Conservation (phyloP, 1,139 yeast species). For the Candida sp. region DNA sequence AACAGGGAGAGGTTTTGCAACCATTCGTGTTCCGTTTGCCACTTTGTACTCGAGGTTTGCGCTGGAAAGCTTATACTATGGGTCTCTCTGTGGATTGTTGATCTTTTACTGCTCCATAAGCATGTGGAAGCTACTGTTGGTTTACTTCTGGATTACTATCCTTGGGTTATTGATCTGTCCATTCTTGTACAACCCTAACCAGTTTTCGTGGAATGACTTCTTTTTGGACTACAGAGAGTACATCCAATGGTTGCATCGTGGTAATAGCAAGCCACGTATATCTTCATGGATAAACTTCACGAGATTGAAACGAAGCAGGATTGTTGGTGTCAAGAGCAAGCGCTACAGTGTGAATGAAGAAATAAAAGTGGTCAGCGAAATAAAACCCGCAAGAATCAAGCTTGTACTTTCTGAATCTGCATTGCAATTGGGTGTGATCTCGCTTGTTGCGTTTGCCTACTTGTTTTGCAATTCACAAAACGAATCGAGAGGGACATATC, state of each 20-base stretch:
- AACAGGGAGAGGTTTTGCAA: slow-evolving; percentile 60
- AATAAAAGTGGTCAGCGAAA: slow-evolving; percentile 31
- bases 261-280: slow-evolving; percentile 34
- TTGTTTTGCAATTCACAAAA: slow-evolving; percentile 50
- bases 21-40: slow-evolving; percentile 48
- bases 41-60: slow-evolving; percentile 51
- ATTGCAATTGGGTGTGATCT: slow-evolving; percentile 30
- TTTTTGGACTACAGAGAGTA: slow-evolving; percentile 50
- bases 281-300: slow-evolving; percentile 49
- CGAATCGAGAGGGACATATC: slow-evolving; percentile 29
- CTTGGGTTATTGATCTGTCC: slow-evolving; percentile 51
- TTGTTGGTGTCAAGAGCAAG: slow-evolving; percentile 47
- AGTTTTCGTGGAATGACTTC: slow-evolving; percentile 52
- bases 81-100: slow-evolving; percentile 39
- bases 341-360: slow-evolving; percentile 23
- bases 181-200: slow-evolving; percentile 55
- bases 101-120: slow-evolving; percentile 46
- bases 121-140: slow-evolving; percentile 51
- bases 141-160: slow-evolving; percentile 56
- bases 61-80: slow-evolving; percentile 48
- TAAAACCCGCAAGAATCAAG: slow-evolving; percentile 43
- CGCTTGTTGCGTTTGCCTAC: slow-evolving; percentile 41
- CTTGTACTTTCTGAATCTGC: slow-evolving; percentile 34
- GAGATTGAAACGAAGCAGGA: slow-evolving; percentile 40
- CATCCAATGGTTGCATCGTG: slow-evolving; percentile 48